A percentile compares a stretch with the other conserved stretches of the same genome.
Conservation (phyloP, 768 basidiomycete species). For the Mycena maculata region DNA sequence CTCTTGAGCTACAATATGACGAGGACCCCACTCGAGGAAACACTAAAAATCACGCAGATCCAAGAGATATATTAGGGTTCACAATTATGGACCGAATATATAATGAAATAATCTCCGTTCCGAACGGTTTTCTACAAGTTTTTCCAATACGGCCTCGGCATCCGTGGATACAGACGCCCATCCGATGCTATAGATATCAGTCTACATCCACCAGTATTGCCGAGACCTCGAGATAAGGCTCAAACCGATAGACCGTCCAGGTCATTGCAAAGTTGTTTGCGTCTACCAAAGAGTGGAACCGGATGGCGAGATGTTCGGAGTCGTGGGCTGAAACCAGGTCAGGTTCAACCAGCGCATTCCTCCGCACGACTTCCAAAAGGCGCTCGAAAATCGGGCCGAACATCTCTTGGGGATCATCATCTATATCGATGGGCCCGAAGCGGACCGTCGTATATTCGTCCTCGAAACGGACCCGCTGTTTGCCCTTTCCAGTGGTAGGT, state of each 20-base stretch:
- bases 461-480: neutral
- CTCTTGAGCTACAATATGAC: too few species aligned
- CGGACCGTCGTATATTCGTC: neutral
- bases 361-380: neutral
- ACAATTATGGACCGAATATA: too few species aligned
- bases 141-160: too few species aligned
- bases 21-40: too few species aligned
- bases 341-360: neutral
- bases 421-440: neutral
- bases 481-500: neutral
- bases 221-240: neutral
- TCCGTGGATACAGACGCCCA: too few species aligned
- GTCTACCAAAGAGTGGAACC: neutral
- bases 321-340: neutral
- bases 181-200: too few species aligned
- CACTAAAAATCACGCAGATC: too few species aligned
- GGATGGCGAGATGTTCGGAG: neutral
- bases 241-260: slow-evolving; percentile 7
- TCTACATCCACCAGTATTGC: neutral
- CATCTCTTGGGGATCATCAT: neutral
- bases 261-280: slow-evolving; percentile 16
- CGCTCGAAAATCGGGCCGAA: neutral
- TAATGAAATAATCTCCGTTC: too few species aligned
- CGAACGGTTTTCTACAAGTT: too few species aligned
- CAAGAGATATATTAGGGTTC: too few species aligned